These are phyloP conservation scores for Cladobotryum mycophilum DNA, from an alignment of 2,329 filamentous ascomycete genomes.

Conservation along the genomic window DNA sequence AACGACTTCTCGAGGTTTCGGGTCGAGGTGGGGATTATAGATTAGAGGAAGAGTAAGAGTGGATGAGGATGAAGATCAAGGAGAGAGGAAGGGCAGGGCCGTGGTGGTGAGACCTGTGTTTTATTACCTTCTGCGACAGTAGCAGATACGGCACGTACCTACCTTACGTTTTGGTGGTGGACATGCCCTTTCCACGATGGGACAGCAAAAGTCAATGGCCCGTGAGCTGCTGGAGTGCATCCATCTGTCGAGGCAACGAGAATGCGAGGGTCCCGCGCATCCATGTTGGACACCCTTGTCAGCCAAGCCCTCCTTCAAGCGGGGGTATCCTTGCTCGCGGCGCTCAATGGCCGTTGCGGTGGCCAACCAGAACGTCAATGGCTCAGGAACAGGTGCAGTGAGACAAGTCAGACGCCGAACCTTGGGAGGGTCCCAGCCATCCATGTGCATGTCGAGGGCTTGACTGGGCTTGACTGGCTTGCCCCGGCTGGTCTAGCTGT, in stretches of 20 bases:
- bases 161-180: not conserved
- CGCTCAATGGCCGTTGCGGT: conserved; percentile 5
- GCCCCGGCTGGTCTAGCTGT: no score
- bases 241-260: conserved; percentile 3
- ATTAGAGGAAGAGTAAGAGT: conserved; percentile 6
- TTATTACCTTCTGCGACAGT: conserved; percentile 7
- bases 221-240: not conserved
- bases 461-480: not conserved
- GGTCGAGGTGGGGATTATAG: no score
- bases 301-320: not conserved
- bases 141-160: no score
- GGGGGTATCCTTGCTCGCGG: not conserved
- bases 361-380: conserved; percentile 9
- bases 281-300: conserved; percentile 1
- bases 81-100: not conserved
- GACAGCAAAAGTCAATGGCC: not conserved
- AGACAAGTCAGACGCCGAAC: not conserved
- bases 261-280: conserved; percentile 6
- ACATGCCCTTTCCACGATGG: not conserved
- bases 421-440: not conserved
- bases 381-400: conserved; percentile 6
- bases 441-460: not conserved
- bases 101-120: conserved; percentile 10
- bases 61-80: conserved; percentile 5
- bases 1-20: not conserved